These are phyloP conservation scores for Nitzschia palea DNA, from an alignment of 108 stramenopile species.

Conservation along the genomic window DNA sequence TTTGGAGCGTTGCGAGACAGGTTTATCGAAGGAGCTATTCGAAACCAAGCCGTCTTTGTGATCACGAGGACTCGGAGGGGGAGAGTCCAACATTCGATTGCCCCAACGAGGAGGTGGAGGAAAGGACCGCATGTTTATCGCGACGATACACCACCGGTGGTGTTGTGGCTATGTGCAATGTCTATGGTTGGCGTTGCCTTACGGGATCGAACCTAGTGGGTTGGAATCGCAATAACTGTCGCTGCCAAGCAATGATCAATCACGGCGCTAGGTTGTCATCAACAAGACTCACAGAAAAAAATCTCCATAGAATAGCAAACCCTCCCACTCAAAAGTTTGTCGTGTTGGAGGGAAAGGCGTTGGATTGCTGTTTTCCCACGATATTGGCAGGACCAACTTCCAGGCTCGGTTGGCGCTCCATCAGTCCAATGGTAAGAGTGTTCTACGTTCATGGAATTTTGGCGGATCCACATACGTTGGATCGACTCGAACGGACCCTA, in stretches of 20 bases:
- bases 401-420: background rate
- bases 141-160: background rate
- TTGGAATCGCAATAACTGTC: too few relatives aligned
- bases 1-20: background rate
- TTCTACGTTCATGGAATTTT: background rate
- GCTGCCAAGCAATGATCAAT: background rate
- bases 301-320: too few relatives aligned
- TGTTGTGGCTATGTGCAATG: background rate
- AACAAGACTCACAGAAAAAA: too few relatives aligned
- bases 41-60: background rate
- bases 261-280: too few relatives aligned
- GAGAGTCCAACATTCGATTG: conserved; percentile 2
- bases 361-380: background rate
- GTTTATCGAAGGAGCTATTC: conserved; percentile 7
- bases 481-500: too few relatives aligned
- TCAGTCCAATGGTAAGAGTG: background rate
- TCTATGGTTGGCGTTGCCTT: too few relatives aligned
- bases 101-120: background rate
- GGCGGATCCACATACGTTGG: too few relatives aligned
- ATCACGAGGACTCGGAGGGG: background rate
- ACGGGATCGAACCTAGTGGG: too few relatives aligned
- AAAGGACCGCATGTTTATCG: conserved; percentile 4
- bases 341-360: conserved; percentile 22
- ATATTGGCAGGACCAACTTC: conserved; percentile 2
- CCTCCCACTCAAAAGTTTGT: background rate